phyloP scores from a whole-genome alignment of 345 rosid species.

The Hibiscus trionum region DNA sequence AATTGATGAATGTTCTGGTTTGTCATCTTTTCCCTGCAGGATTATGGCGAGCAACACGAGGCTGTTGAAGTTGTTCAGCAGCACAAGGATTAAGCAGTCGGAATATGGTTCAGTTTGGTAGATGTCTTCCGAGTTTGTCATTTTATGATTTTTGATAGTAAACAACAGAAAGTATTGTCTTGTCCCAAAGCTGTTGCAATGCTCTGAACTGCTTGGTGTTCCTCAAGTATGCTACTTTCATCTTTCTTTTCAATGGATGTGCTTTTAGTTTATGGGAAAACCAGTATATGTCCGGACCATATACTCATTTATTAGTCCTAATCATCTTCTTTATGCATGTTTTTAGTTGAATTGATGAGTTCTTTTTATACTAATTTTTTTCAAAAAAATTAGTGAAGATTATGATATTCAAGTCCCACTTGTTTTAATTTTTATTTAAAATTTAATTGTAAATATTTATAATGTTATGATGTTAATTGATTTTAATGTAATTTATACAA shows the following conservation, averaged over 20 bases:
- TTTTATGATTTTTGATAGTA: not conserved
- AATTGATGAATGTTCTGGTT: not conserved
- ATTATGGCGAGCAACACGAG: slow-evolving; percentile 5
- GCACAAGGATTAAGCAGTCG: not conserved
- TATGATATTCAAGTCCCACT: too few species aligned
- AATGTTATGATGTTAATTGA: too few species aligned
- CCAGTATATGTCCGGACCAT: not conserved
- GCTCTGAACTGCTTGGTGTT: not conserved
- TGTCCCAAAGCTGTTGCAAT: not conserved
- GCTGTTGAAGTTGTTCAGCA: slow-evolving; percentile 5
- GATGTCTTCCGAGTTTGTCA: not conserved
- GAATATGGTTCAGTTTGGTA: not conserved
- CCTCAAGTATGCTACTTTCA: not conserved
- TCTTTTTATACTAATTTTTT: too few species aligned
- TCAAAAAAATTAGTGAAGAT: too few species aligned
- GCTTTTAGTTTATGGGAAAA: not conserved
- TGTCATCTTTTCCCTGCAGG: not conserved
- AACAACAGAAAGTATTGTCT: not conserved
- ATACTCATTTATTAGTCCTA: not conserved
- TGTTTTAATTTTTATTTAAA: too few species aligned
- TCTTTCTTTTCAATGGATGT: not conserved
- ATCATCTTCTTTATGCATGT: too few species aligned
- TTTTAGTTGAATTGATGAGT: too few species aligned
- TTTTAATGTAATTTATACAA: too few species aligned
- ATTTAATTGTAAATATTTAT: too few species aligned